Evolutionary conservation across 2,329 filamentous ascomycete genomes (phyloP), one percentile per base, ranked within the genome.

Genomic region (Phyllosticta citribraziliensis): DNA sequence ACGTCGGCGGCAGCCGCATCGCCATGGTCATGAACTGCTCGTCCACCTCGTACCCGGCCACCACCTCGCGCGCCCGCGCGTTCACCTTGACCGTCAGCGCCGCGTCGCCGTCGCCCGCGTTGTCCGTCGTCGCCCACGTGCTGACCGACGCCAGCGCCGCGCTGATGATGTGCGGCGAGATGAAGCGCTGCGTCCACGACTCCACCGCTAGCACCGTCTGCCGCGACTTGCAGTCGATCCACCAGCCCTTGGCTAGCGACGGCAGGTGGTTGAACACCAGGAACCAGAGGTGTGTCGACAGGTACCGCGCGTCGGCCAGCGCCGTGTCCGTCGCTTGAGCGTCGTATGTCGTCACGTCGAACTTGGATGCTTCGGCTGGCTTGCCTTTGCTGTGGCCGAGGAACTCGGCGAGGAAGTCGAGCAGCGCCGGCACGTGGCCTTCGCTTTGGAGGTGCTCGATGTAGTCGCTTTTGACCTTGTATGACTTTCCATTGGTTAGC

Each of bases 201-300:
- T 94, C 88, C 22, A 97, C 86, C 0, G 89, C 84, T 24, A 87
- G 85, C 30, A 86, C 87, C 17, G 90, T 96, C 72, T 94, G 88
- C 62, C 84, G 80, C 2, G 89, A 91, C 61, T 86, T 86, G 70
- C 90, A 88, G 64, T 88, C 85, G 10, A 93, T 84, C 77, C 88
- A 96, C 91, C 94, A 97, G 1, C 80, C 75, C 69, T 91, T 92
- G 63, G 91, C 91, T 3, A 94, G 79, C 1, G 86, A 87, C 0
- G 91, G 91, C 0, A 89, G 80, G 69, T 91, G 87, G 68, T 85
- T 88, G 47, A 99, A 81, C 5, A 83, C 83, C 5, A 92, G 80
- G 72, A 92, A 97, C 77, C 90, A 97, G 1, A 97, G 75, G 67
- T 97, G 90, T 0, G 91, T 83, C 2, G 96, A 79, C 3, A 97